Base-by-base conservation (phyloP, 352 stramenopile species). In the Pythium brachiatum region DNA sequence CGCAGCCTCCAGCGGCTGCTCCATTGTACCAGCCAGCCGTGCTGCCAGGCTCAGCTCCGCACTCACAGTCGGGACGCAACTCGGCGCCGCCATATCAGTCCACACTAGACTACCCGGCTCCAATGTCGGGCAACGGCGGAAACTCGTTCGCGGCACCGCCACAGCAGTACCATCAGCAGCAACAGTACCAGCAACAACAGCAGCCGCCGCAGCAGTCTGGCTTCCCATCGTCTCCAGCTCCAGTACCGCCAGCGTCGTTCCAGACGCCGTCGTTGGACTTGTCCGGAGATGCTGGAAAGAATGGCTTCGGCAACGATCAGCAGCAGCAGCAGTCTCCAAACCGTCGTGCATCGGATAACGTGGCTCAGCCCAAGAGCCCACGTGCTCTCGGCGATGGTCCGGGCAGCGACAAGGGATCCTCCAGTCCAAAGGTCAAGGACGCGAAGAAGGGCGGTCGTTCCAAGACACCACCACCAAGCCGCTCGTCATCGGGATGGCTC, bases 401-500 rank as follows among this genome's bases (percentile, higher is more conserved):
- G 11, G 75, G 71, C 1, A 93, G 84, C 48, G 84, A 93, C 74
- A 90, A 88, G 70, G 84, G 84, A 25, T 81, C 72, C 21, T 69
- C 76, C 18, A 90, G 80, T 62, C 83, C 83, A 2, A 90, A 86
- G 64, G 73, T 77, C 53, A 86, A 89, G 58, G 75, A 73, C 53
- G 47, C 50, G 15, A 92, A 90, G 66, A 90, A 90, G 60, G 62
- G 57, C 15, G 69, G 36, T 0, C 82, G 83, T 1, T 92, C 83
- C 20, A 94, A 94, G 76, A 96, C 87, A 1, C 87, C 87, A 6
- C 87, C 85, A 7, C 86, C 85, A 23, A 88, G 79, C 46, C 79
- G 76, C 38, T 83, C 79, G 21, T 81, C 75, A 15, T 75, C 65
- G 2, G 72, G 85, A 29, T 90, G 83, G 81, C 50, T 90, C 25